A percentile compares a stretch with the other conserved stretches of the same genome.
Evolutionary conservation across 2,329 filamentous ascomycete genomes (phyloP).

Genomic region (Aschersonia sp.): DNA sequence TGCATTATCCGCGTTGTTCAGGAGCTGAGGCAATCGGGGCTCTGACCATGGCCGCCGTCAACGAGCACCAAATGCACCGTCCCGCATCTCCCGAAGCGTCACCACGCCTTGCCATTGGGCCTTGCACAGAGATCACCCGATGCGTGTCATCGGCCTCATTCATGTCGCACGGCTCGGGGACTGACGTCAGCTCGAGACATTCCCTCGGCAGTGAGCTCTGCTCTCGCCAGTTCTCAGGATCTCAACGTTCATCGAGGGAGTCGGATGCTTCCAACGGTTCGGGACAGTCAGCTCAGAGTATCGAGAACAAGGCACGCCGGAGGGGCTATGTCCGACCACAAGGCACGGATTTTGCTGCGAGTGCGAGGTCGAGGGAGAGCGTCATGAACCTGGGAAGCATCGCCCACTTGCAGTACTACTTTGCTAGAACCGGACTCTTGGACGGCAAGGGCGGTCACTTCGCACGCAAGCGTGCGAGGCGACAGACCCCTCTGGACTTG

Average conservation of each 20-base stretch:
- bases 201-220: slow-evolving; percentile 39
- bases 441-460: slow-evolving; percentile 87
- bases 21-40: background rate
- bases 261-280: slow-evolving; percentile 26
- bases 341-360: slow-evolving; percentile 78
- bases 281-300: slow-evolving; percentile 31
- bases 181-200: slow-evolving; percentile 33
- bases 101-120: slow-evolving; percentile 47
- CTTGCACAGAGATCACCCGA: slow-evolving; percentile 44
- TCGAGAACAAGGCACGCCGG: slow-evolving; percentile 32
- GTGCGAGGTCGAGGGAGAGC: slow-evolving; percentile 79
- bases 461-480: slow-evolving; percentile 54
- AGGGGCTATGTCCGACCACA: slow-evolving; percentile 81
- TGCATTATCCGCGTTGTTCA: background rate
- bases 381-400: slow-evolving; percentile 95
- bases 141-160: slow-evolving; percentile 50
- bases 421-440: slow-evolving; percentile 81
- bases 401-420: slow-evolving; percentile 95
- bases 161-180: slow-evolving; percentile 40
- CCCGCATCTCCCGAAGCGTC: slow-evolving; percentile 41
- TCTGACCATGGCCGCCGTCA: slow-evolving; percentile 17
- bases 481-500: slow-evolving; percentile 42
- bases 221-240: slow-evolving; percentile 49
- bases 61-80: slow-evolving; percentile 13
- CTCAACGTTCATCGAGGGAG: slow-evolving; percentile 29